phyloP scores from a whole-genome alignment of 2,329 filamentous ascomycete species.

The Biscogniauxia marginata region DNA sequence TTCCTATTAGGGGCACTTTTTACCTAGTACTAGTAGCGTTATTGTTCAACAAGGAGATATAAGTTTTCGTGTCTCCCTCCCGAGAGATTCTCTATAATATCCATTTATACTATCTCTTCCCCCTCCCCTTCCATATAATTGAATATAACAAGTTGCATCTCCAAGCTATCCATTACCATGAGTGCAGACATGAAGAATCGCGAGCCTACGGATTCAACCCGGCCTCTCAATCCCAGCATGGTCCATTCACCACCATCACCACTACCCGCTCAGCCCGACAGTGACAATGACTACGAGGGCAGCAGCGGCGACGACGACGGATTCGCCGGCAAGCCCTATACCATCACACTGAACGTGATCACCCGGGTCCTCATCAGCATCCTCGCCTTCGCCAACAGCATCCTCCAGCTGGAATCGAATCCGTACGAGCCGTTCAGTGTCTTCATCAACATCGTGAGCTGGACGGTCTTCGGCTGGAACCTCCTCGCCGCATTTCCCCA shows the following conservation, averaged over 20 bases:
- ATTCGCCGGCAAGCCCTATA: not conserved
- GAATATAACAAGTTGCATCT: no score
- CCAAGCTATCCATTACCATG: constrained; percentile 1
- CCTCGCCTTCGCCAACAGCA: constrained; percentile 2
- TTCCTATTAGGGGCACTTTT: no score
- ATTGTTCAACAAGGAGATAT: no score
- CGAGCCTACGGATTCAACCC: constrained; percentile 7
- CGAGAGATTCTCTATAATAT: no score
- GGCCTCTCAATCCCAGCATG: not conserved
- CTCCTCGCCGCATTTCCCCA: not conserved
- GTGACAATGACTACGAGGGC: not conserved
- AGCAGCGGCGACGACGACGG: no score
- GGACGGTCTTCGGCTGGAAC: constrained; percentile 5
- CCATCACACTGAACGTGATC: not conserved
- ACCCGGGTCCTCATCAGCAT: constrained; percentile 5
- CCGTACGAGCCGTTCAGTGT: not conserved
- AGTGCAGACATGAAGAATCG: not conserved
- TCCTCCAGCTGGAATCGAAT: not conserved
- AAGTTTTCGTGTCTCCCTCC: no score
- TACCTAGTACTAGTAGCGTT: no score
- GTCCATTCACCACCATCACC: not conserved
- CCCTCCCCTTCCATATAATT: not conserved
- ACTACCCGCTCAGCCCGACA: not conserved
- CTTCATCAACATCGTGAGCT: constrained; percentile 1
- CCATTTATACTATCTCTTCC: no score